Evolutionary conservation across 202 grass and related monocot genomes (phyloP), one percentile per base, ranked within the genome.

Genomic region (Zoysia matrella): DNA sequence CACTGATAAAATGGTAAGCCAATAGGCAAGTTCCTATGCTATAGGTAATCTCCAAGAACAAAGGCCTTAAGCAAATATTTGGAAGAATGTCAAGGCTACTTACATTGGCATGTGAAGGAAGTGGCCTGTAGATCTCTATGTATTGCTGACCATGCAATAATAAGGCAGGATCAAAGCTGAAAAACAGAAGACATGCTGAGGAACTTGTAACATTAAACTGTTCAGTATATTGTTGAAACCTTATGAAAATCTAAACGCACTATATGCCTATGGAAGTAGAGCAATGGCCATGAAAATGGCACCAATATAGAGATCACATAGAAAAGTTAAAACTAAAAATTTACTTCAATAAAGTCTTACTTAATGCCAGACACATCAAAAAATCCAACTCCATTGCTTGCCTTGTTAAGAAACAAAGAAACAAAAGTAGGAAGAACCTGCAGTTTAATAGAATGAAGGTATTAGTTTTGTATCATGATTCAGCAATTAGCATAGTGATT

Each of bases 61-160:
- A 30, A 49, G 61, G 80, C 77, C 9, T 49, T 70, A 60, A 67
- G 69, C 7, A 62, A 83, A 39, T 74, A 11, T 84, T 46, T 42
- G 15, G 11, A 13, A 76, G 36, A 11, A 81, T 8, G 55, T 8
- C 47, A 79, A 80, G 75, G 68, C 43, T 69, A 78, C 84, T 89
- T 90, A 98, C 95, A 82, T 16, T 91, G 53, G 84, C 66, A 65
- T 52, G 63, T 16, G 95, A 91, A 85, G 92, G 95, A 76, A 98
- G 88, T 75, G 84, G 73, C 72, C 60, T 82, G 50, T 90, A n/a
- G n/a, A n/a, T n/a, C n/a, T n/a, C n/a, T n/a, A n/a, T n/a, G n/a
- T n/a, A n/a, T n/a, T n/a, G n/a, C 79, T 98, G 95, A 75, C 92
- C 92, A 45, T 98, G 95, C 82, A 98, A 89, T 80, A 98, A 60